phyloP scores from a whole-genome alignment of 164 flowering plant species.

The Berberis vulgaris region DNA sequence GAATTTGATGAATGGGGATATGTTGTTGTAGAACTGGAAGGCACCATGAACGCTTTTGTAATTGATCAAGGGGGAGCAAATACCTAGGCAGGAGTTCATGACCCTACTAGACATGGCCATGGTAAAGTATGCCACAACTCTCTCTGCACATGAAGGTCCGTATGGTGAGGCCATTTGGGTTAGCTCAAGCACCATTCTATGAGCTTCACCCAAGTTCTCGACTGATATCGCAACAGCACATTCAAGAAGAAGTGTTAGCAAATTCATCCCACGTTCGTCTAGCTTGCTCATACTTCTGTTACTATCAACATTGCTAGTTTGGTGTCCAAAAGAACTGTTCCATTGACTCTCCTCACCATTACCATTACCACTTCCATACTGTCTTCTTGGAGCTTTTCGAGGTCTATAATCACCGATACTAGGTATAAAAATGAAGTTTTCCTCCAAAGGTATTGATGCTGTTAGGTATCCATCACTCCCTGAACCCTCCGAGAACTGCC shows the following conservation, averaged over 20 bases:
- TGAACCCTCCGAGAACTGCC: slow-evolving; percentile 39
- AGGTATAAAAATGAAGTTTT: slow-evolving; percentile 2
- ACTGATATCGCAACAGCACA: slow-evolving; percentile 69
- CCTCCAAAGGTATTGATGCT: slow-evolving; percentile 8
- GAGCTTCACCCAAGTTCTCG: slow-evolving; percentile 59
- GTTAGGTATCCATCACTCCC: slow-evolving; percentile 4
- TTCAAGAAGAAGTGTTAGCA: slow-evolving; percentile 47
- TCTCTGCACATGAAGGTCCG: slow-evolving; percentile 52
- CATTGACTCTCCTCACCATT: slow-evolving; percentile 11
- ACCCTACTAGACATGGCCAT: slow-evolving; percentile 63
- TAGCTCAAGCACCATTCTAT: slow-evolving; percentile 52
- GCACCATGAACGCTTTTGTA: slow-evolving; percentile 33
- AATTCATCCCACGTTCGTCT: slow-evolving; percentile 32
- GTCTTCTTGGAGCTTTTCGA: slow-evolving; percentile 16
- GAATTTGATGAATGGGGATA: slow-evolving; percentile 63
- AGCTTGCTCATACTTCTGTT: slow-evolving; percentile 13
- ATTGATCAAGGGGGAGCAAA: slow-evolving; percentile 45
- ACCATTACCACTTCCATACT: slow-evolving; percentile 4
- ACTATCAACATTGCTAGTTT: neutral
- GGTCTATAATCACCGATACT: slow-evolving; percentile 21
- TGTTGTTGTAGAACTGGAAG: slow-evolving; percentile 48
- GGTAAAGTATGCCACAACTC: slow-evolving; percentile 65
- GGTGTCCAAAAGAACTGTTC: neutral
- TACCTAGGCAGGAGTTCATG: slow-evolving; percentile 62
- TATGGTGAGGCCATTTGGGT: slow-evolving; percentile 66